A percentile compares a stretch with the other conserved stretches of the same genome.
Evolutionary conservation across 257 asterid genomes (phyloP).

Genomic region (Nemophila menziesii): DNA sequence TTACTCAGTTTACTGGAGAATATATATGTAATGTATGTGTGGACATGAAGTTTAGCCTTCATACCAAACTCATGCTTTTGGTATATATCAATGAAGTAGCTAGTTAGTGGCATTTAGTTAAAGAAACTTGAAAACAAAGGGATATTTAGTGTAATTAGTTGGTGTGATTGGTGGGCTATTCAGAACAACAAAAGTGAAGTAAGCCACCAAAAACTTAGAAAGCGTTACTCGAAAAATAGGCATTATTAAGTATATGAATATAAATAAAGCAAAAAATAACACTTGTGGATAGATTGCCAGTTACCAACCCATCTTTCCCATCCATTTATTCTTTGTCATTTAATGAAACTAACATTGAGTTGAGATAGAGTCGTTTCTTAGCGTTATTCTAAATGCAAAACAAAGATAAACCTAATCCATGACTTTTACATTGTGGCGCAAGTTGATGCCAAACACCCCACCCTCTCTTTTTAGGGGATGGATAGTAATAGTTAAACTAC

Average conservation of each 20-base stretch:
- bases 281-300: slow-evolving; percentile 25
- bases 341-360: slow-evolving; percentile 26
- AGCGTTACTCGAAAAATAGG: slow-evolving; percentile 1
- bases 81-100: slow-evolving; percentile 8
- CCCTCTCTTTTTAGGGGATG: too few relatives aligned
- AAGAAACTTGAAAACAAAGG: slow-evolving; percentile 23
- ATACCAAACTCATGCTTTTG: slow-evolving; percentile 15
- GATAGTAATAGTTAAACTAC: too few relatives aligned
- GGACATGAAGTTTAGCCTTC: slow-evolving; percentile 3
- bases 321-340: slow-evolving; percentile 50
- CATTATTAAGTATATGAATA: background rate
- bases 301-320: slow-evolving; percentile 50
- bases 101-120: slow-evolving; percentile 14
- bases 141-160: slow-evolving; percentile 21
- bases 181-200: slow-evolving; percentile 14
- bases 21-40: background rate
- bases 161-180: slow-evolving; percentile 29
- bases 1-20: too few relatives aligned
- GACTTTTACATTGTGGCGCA: slow-evolving; percentile 40
- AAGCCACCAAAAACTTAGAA: background rate
- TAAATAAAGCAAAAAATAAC: too few relatives aligned
- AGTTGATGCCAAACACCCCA: slow-evolving; percentile 33
- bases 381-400: slow-evolving; percentile 14
- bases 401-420: slow-evolving; percentile 47
- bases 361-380: slow-evolving; percentile 5